phyloP scores from a whole-genome alignment of 2,329 filamentous ascomycete species.

The Neurospora sp. region DNA sequence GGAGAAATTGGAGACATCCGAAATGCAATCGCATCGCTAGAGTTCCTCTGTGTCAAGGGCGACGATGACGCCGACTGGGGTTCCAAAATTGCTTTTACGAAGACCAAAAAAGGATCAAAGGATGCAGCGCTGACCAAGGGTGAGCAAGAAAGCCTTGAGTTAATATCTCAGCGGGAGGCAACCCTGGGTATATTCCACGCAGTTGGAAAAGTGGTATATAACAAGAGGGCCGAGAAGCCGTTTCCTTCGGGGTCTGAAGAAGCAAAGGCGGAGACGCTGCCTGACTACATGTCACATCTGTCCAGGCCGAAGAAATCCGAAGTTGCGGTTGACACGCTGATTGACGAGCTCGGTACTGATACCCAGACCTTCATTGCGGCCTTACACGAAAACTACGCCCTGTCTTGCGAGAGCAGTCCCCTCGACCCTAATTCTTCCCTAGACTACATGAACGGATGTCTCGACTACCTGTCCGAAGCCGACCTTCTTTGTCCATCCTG shows the following conservation, averaged over 20 bases:
- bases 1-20: conserved; percentile 86
- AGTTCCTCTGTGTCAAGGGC: conserved; percentile 81
- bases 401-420: conserved; percentile 60
- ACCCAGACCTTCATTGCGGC: conserved; percentile 82
- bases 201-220: conserved; percentile 91
- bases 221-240: conserved; percentile 62
- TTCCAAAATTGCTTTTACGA: conserved; percentile 60
- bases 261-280: conserved; percentile 43
- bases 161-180: conserved; percentile 78
- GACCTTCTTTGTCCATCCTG: conserved; percentile 73
- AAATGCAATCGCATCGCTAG: conserved; percentile 82
- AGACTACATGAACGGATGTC: conserved; percentile 74
- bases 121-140: conserved; percentile 58
- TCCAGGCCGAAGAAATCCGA: conserved; percentile 53
- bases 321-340: conserved; percentile 63
- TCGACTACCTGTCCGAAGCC: conserved; percentile 76
- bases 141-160: conserved; percentile 68
- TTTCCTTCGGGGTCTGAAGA: conserved; percentile 27
- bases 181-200: conserved; percentile 93
- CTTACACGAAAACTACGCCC: conserved; percentile 84
- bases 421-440: conserved; percentile 51
- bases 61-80: conserved; percentile 68
- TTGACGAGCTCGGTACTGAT: conserved; percentile 90
- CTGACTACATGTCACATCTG: conserved; percentile 45
- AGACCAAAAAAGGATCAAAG: conserved; percentile 51